Evolutionary conservation across 176 grass and related monocot genomes (phyloP).

Genomic region (Phoenix dactylifera): DNA sequence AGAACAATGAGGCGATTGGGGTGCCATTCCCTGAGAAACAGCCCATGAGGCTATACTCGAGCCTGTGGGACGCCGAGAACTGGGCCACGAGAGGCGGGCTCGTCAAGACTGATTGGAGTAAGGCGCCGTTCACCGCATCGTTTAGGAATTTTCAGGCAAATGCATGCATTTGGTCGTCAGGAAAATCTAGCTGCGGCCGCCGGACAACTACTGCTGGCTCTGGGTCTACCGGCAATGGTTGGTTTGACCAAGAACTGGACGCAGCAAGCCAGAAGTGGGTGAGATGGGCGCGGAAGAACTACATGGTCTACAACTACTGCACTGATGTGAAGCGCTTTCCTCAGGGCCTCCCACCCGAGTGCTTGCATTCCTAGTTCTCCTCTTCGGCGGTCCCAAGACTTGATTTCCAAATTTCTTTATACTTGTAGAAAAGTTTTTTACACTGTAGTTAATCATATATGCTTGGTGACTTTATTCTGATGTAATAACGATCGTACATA

Average conservation of each 20-base stretch:
- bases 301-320: conserved; percentile 90
- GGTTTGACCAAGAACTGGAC: conserved; percentile 38
- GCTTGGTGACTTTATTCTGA: too few relatives aligned
- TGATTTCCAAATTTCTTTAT: too few relatives aligned
- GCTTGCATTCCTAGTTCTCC: conserved; percentile 8
- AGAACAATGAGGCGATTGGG: conserved; percentile 47
- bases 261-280: conserved; percentile 36
- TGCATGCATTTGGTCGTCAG: conserved; percentile 17
- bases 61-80: conserved; percentile 64
- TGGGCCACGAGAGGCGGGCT: conserved; percentile 75
- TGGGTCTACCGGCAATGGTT: too few relatives aligned
- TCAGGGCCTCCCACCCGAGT: conserved; percentile 51
- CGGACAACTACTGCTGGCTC: neutral
- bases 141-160: conserved; percentile 47
- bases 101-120: conserved; percentile 60
- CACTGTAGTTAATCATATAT: too few relatives aligned
- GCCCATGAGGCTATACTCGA: conserved; percentile 63
- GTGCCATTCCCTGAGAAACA: conserved; percentile 61
- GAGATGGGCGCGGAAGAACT: conserved; percentile 56
- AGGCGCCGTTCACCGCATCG: conserved; percentile 54
- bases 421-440: too few relatives aligned
- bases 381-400: too few relatives aligned
- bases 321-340: conserved; percentile 52
- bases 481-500: too few relatives aligned
- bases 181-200: conserved; percentile 22